Evolutionary conservation across 2,329 filamentous ascomycete genomes (phyloP).

Genomic region (Talaromyces piceae): DNA sequence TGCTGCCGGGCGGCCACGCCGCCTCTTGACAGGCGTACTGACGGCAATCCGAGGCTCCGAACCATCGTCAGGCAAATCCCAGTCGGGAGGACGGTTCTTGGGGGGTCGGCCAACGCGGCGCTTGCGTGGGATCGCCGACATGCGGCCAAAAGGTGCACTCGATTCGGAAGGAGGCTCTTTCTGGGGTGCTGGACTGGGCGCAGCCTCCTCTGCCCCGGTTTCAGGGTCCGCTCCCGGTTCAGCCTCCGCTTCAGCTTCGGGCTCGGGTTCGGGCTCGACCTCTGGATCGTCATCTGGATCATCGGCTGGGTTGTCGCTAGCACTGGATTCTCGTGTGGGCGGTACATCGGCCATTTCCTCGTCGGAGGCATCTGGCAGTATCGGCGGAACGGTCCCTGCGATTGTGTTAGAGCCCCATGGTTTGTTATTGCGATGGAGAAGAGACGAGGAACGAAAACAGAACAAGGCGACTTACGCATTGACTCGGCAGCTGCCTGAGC

Average conservation of each 20-base stretch:
- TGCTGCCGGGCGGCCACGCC: slow-evolving; percentile 50
- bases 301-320: slow-evolving; percentile 22
- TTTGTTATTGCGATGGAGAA: not conserved
- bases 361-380: slow-evolving; percentile 37
- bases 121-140: slow-evolving; percentile 56
- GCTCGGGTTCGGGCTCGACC: slow-evolving; percentile 35
- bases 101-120: slow-evolving; percentile 74
- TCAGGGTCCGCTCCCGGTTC: slow-evolving; percentile 32
- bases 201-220: slow-evolving; percentile 31
- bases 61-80: slow-evolving; percentile 53
- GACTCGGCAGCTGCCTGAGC: slow-evolving; percentile 42
- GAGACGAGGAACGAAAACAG: not conserved
- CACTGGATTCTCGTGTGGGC: slow-evolving; percentile 25
- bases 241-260: slow-evolving; percentile 20
- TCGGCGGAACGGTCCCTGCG: slow-evolving; percentile 35
- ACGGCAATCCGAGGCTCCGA: slow-evolving; percentile 37
- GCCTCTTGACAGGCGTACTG: slow-evolving; percentile 47
- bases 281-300: slow-evolving; percentile 34
- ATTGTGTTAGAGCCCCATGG: no score
- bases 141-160: slow-evolving; percentile 46
- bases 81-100: slow-evolving; percentile 75
- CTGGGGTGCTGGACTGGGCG: slow-evolving; percentile 29
- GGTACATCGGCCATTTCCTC: slow-evolving; percentile 37
- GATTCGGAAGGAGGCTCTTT: slow-evolving; percentile 39
- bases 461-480: slow-evolving; percentile 27